Base-by-base conservation (phyloP, 78 protist genomes). In the Planoprotostelium fungivorum region DNA sequence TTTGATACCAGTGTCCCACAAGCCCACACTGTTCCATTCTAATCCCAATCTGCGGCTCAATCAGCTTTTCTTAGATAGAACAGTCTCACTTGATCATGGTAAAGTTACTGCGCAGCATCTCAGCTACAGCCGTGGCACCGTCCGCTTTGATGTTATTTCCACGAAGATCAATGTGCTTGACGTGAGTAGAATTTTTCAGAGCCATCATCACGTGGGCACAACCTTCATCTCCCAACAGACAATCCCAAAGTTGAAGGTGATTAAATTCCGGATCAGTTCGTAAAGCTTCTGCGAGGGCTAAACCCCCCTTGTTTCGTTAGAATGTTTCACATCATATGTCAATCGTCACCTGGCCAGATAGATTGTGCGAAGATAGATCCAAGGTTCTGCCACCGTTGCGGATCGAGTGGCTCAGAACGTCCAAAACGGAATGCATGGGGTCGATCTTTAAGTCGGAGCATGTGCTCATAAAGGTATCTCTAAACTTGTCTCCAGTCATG, bases 21-120 rank as follows among this genome's bases (percentile, higher is more conserved):
- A 9, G 83, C 93, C 93, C 84, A 91, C 31, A 28, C 38, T 9
- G 90, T 91, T 91, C 93, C 93, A 91, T 84, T 91, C 93, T 51
- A 51, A 16, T 16, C 73, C 73, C 16, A 51, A 51, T 25, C 73
- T 36, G 86, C 86, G 9, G 5, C 28, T 25, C 35, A 25, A 16
- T 51, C 73, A 51, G 16, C 16, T 51, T 25, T 25, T 51, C 73
- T 25, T 25, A 51, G 10, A 16, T 85, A 85, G 9, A 35, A 10
- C 25, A 85, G 29, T 85, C 31, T 28, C 29, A 39, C 89, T 23
- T 1, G 34, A 51, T 23, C n/a, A 23, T 25, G 1, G 31, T 28
- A 37, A 36, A 16, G 36, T 63, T 63, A 35, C 1, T 34, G 29
- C 85, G 85, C 9, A 90, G 88, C 51, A 86, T 38, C 63, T 38